Base-by-base conservation (phyloP, 2,329 filamentous ascomycete species). In the Scopulariopsis brevicaulis region DNA sequence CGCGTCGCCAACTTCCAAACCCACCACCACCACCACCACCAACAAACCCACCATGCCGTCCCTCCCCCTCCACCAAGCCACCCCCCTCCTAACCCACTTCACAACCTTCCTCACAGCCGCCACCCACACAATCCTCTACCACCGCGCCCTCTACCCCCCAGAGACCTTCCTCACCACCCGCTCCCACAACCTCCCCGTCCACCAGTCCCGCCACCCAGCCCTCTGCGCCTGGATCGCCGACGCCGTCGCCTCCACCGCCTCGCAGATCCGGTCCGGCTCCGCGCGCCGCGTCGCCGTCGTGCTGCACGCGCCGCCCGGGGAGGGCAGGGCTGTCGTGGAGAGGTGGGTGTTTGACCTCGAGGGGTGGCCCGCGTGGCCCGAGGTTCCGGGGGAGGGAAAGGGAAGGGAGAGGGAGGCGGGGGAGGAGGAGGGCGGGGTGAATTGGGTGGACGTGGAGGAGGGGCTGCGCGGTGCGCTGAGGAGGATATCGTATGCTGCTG, bases 201-300 rank as follows among this genome's bases (percentile, higher is more conserved):
- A 88, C 65, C 91, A 96, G 69, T 93, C 84, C 60, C 87, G 91
- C 59, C 91, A 96, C 70, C 90, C 92, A 0, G 82, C 83, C 64
- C 87, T 96, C 62, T 95, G 90, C 77, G 76, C 83, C 65, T 96
- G 92, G 88, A 84, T 96, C 71, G 82, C 79, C 67, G 88, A 94
- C 69, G 90, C 91, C 63, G 82, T 94, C 50, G 75, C 84, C 61
- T 87, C 90, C 40, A 81, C 91, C 24, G 78, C 82, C 60, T 77
- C 75, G 3, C 87, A 95, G 72, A 77, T 96, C 40, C 78, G 87
- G 54, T 79, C 76, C 11, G 79, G 77, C 28, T 60, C 70, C 53
- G 78, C 76, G 15, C 68, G 73, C 25, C 73, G 75, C 56, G 69
- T 82, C 53, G 77, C 73, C 35, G 65, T 83, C 50, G 76, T 77